Conservation (phyloP, 768 basidiomycete genomes). For the Auriscalpium orientale region DNA sequence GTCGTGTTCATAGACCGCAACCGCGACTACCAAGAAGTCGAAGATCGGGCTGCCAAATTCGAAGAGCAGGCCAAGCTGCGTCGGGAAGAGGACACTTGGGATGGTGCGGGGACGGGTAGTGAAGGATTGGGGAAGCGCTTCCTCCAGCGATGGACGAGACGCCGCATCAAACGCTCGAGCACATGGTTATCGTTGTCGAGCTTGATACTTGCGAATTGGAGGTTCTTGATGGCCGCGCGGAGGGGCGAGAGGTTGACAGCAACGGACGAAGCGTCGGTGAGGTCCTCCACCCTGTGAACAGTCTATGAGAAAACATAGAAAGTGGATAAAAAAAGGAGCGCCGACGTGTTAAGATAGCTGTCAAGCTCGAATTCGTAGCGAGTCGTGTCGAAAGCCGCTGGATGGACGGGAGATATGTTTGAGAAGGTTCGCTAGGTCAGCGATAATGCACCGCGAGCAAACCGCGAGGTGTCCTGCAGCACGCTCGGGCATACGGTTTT, state of each 20-base stretch:
- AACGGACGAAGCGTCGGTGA: slow-evolving; percentile 6
- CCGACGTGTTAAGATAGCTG: slow-evolving; percentile 45
- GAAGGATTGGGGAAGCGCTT: neutral
- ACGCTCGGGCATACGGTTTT: too few relatives aligned
- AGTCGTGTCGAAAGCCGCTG: slow-evolving; percentile 66
- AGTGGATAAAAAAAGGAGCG: slow-evolving; percentile 8
- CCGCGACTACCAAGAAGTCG: too few relatives aligned
- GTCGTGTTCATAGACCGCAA: too few relatives aligned
- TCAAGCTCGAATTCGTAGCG: slow-evolving; percentile 53
- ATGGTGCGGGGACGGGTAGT: neutral
- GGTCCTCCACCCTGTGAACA: slow-evolving; percentile 39
- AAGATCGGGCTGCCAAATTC: too few relatives aligned
- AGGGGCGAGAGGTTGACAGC: slow-evolving; percentile 8
- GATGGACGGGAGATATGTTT: too few relatives aligned
- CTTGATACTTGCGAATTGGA: slow-evolving; percentile 13
- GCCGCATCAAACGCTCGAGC: neutral
- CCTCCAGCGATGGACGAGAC: neutral
- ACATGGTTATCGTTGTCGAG: slow-evolving; percentile 6
- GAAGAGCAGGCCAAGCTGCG: too few relatives aligned
- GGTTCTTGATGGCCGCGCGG: slow-evolving; percentile 12
- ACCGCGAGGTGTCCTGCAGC: too few relatives aligned
- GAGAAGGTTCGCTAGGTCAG: too few relatives aligned
- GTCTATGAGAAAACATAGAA: neutral
- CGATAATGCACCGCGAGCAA: too few relatives aligned
- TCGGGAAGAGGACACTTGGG: neutral